Conservation (phyloP, 169 alveolate genomes). For the Plasmodium billcollinsi region DNA sequence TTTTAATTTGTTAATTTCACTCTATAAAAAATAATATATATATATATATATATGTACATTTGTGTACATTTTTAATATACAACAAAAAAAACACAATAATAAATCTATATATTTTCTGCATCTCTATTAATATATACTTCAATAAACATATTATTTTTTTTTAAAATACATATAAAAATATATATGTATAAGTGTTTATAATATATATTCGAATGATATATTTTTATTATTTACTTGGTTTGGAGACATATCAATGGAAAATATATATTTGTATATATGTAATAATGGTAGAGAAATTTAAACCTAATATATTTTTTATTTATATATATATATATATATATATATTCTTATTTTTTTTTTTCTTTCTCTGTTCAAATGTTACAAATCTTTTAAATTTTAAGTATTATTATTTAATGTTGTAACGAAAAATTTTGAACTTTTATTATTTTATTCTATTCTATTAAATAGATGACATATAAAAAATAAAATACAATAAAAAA, state of each 20-base stretch:
- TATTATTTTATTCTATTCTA: too few species aligned
- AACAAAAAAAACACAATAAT: too few species aligned
- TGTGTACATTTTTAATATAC: not conserved
- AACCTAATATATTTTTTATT: not conserved
- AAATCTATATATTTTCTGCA: not conserved
- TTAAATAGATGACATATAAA: too few species aligned
- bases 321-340: too few species aligned
- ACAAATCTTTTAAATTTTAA: not conserved
- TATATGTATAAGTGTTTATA: constrained; percentile 11
- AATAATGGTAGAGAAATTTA: not conserved
- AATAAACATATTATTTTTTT: not conserved
- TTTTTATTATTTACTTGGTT: constrained; percentile 76
- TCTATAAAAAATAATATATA: constrained; percentile 12
- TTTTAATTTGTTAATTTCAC: constrained; percentile 74
- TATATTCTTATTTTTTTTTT: not conserved
- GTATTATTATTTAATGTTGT: too few species aligned
- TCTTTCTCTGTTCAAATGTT: not conserved
- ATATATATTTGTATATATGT: constrained; percentile 17
- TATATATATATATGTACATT: constrained; percentile 2
- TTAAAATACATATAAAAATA: not conserved
- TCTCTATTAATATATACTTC: constrained; percentile 1
- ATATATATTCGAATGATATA: constrained; percentile 34
- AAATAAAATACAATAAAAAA: too few species aligned
- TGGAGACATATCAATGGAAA: constrained; percentile 73
- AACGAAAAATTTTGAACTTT: too few species aligned